phyloP scores from a whole-genome alignment of 2,329 filamentous ascomycete species.

The Fusarium newnesense region DNA sequence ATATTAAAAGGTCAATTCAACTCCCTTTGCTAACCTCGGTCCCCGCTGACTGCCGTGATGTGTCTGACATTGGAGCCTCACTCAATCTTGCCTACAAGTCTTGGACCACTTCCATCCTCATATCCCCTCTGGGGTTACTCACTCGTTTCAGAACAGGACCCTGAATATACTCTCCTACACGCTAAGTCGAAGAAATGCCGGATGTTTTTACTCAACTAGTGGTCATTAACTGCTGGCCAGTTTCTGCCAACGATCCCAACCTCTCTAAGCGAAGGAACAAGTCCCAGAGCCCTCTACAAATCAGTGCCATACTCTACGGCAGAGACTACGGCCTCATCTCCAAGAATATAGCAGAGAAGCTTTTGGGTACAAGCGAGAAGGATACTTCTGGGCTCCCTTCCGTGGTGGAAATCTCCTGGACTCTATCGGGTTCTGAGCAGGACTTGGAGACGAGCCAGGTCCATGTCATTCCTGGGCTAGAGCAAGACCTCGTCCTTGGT shows the following conservation, averaged over 20 bases:
- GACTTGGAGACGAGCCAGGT: conserved; percentile 11
- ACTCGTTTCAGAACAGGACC: background rate
- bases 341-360: background rate
- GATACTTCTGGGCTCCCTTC: background rate
- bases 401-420: conserved; percentile 9
- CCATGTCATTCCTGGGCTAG: conserved; percentile 5
- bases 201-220: background rate
- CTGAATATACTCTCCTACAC: background rate
- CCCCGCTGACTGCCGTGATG: background rate
- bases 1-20: conserved; percentile 4
- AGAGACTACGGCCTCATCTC: conserved; percentile 10
- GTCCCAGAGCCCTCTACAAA: background rate
- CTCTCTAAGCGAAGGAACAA: background rate
- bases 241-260: background rate
- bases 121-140: background rate
- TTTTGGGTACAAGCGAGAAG: background rate
- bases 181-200: conserved; percentile 15
- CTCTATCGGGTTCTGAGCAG: background rate
- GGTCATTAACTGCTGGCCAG: conserved; percentile 6
- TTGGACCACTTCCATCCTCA: background rate
- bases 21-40: background rate
- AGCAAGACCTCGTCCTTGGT: conserved; percentile 21
- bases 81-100: conserved; percentile 2
- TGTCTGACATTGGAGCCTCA: background rate
- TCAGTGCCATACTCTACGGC: conserved; percentile 1